Percentiles rank a stretch among this genome's conserved stretches.
Evolutionary conservation across 345 rosid genomes (phyloP).

Genomic region (Populus deltoides): DNA sequence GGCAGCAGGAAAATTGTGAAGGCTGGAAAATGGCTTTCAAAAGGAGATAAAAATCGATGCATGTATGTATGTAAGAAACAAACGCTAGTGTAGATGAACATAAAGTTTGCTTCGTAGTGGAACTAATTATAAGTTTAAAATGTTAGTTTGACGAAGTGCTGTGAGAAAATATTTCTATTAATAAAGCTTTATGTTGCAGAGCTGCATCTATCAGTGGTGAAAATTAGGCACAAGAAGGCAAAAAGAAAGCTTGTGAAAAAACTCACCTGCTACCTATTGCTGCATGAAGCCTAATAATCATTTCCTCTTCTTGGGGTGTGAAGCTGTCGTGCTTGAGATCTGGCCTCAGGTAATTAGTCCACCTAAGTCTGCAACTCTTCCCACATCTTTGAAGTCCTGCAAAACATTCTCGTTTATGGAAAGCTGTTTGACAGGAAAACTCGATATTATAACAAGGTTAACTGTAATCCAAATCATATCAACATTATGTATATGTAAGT

Average conservation of each 20-base stretch:
- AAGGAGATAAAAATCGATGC: neutral
- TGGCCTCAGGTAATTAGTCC: constrained; percentile 64
- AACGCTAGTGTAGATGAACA: neutral
- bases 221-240: neutral
- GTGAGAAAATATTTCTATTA: neutral
- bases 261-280: constrained; percentile 85
- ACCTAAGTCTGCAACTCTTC: constrained; percentile 74
- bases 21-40: neutral
- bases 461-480: too few relatives aligned
- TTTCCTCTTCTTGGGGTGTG: constrained; percentile 81
- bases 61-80: neutral
- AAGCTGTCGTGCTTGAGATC: constrained; percentile 63
- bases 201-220: neutral
- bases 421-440: neutral
- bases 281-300: constrained; percentile 78
- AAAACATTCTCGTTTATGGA: neutral
- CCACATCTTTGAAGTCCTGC: constrained; percentile 72
- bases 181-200: neutral
- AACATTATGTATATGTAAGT: too few relatives aligned
- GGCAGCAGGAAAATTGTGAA: neutral
- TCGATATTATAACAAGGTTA: neutral
- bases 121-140: neutral
- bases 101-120: neutral
- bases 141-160: neutral
- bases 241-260: neutral